Base-by-base conservation (phyloP, 2,329 filamentous ascomycete species). In the Phaeosphaeriaceae sp. region DNA sequence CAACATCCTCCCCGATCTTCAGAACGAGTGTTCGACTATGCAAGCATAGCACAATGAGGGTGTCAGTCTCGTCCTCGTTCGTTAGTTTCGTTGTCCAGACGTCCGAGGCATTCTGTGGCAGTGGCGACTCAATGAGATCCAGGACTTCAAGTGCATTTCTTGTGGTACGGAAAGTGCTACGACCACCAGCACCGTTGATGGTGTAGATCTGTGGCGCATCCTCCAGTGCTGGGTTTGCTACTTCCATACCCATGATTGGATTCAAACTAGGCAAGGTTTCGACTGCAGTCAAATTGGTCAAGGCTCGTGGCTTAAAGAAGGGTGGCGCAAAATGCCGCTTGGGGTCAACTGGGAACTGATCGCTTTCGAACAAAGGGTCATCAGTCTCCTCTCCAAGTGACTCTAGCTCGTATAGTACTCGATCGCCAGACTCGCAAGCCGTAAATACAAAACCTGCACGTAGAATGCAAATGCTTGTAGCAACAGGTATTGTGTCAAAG, bases 141-240 rank as follows among this genome's bases (percentile, higher is more conserved):
- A 92, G 90, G 3, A 97, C 92, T 64, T 96, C 89, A 26, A 99
- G 76, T 5, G 93, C 94, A 71, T 99, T 92, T 69, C 94, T 94
- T 46, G 97, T 82, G 38, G 88, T 96, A 60, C 93, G 85, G 77
- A 99, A 97, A 6, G 88, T 88, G 72, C 93, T 97, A 56, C 90
- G 84, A 36, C 92, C 90, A 8, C 93, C 91, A 50, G 89, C 89
- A 8, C 95, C 94, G 67, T 90, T 95, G 33, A 96, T 85, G 0
- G 92, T 88, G 74, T 97, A 99, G 18, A 99, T 96, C 68, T 99
- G 95, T 11, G 94, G 94, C 4, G 93, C 92, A 71, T 97, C 94
- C 58, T 97, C 94, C 37, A 90, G 87, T 0, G 89, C 91, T 23
- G 97, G 78, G 61, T 99, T 97, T 38, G 89, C 89, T 20, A 99